Evolutionary conservation across 2,329 filamentous ascomycete species (phyloP), one percentile per base, ranked within the genome.

Genomic region (Talaromyces funiculosus): DNA sequence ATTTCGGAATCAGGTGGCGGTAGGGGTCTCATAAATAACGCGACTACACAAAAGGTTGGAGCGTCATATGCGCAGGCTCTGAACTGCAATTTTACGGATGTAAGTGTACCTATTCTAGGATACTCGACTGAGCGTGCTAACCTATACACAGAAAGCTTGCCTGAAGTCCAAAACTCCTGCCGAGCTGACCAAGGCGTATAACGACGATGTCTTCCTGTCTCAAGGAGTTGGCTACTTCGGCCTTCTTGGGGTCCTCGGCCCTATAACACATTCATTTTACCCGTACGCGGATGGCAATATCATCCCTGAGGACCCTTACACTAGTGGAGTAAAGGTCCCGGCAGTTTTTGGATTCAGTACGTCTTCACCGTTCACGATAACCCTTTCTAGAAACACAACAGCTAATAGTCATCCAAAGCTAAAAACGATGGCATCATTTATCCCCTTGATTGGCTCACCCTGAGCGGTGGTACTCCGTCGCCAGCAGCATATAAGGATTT

Each of bases 341-440:
- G 33, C 61, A 12, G 47, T 67, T 45, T 65, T 67, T 59, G 66
- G 67, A 58, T 66, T 9, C 14, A 68, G 67, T 67, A 65, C 47
- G 66, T 57, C 22, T 26, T 40, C 18, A 14, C n/a, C n/a, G 7
- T n/a, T 45, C 31, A 4, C 4, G 8, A 8, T 31, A 29, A 18
- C 16, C 35, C 9, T 33, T 57, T 49, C 29, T 26, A 14, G 12
- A 29, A 7, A 38, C 8, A 12, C 24, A 24, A 20, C 16, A 47
- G 37, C 45, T 45, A 54, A 54, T 18, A 18, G 6, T n/a, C 6
- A 54, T 9, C 4, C 8, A 45, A 54, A 60, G 57, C 38, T 29
- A 14, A 40, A 40, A 45, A 60, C 26, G 57, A 60, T 53, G 57
- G 49, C 24, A 35, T 42, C 45, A 49, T 49, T 31, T 49, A 49